A percentile compares a stretch with the other conserved stretches of the same genome.
Conservation (phyloP, 192 early-diverging fungal species). For the Rhizoclosmatium globosum region DNA sequence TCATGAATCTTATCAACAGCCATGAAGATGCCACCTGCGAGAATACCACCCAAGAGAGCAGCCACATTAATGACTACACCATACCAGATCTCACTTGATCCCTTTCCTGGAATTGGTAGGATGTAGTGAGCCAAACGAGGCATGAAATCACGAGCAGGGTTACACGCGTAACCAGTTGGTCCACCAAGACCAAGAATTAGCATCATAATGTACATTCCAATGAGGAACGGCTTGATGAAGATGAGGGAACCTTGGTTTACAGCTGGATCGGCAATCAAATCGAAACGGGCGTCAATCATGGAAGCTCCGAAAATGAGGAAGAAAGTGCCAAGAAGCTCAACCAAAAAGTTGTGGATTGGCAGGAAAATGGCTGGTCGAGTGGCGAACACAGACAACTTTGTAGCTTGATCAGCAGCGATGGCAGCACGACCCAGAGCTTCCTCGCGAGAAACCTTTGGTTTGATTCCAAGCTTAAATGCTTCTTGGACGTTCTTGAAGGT, state of each 20-base stretch:
- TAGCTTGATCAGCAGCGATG: slow-evolving; percentile 40
- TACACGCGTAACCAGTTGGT: slow-evolving; percentile 44
- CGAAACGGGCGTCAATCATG: slow-evolving; percentile 15
- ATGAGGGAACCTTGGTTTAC: not conserved
- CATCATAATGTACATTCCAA: slow-evolving; percentile 36
- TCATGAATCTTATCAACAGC: slow-evolving; percentile 28
- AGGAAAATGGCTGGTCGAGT: slow-evolving; percentile 42
- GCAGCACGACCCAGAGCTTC: slow-evolving; percentile 37
- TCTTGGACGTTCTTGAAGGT: not conserved
- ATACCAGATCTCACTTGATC: slow-evolving; percentile 35
- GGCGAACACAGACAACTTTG: slow-evolving; percentile 40
- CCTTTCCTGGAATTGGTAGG: slow-evolving; percentile 47
- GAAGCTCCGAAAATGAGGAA: slow-evolving; percentile 31
- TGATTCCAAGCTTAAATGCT: not conserved
- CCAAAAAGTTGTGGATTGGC: slow-evolving; percentile 39
- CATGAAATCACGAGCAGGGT: slow-evolving; percentile 42
- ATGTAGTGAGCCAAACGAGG: slow-evolving; percentile 41
- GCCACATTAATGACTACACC: slow-evolving; percentile 19
- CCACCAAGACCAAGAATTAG: slow-evolving; percentile 39
- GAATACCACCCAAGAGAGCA: slow-evolving; percentile 20
- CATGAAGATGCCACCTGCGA: slow-evolving; percentile 29
- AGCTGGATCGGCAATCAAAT: slow-evolving; percentile 6
- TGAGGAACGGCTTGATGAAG: slow-evolving; percentile 22
- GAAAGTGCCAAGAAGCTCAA: slow-evolving; percentile 33
- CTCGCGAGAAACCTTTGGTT: slow-evolving; percentile 13